Evolutionary conservation across 352 stramenopile genomes (phyloP), one percentile per base, ranked within the genome.

Genomic region (Pythium vanterpoolii): DNA sequence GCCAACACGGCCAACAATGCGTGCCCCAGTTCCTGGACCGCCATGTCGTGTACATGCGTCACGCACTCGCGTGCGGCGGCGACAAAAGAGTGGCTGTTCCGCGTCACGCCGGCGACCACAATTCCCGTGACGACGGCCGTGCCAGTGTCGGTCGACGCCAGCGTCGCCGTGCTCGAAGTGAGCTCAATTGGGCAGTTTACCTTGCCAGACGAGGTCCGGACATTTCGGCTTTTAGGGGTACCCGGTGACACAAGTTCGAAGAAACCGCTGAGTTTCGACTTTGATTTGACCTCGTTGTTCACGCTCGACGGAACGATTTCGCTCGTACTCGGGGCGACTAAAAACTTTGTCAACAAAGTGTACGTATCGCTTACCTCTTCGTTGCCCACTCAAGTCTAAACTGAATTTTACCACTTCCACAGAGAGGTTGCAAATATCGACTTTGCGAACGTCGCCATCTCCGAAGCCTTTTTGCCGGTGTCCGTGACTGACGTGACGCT

Each of bases 401-500:
- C 13, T 21, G 40, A 14, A 8, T 5, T 27, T 28, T 28, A 21
- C 14, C 21, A 13, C 40, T 23, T n/a, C 28, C 7, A 24, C 42
- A 56, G 49, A 13, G 49, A 56, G 23, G 36, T 56, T 19, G 49
- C 49, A 31, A 46, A 56, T 21, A 56, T 56, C 34, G 49, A 56
- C 34, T 16, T 56, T 10, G 21, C 33, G 6, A 19, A 2, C 31
- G 36, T 56, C 3, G 16, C 21, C 19, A 56, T 56, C 33, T 33
- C 49, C 5, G 34, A 38, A 6, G 16, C 5, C 2, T 56, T 56
- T 24, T 6, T 46, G 19, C 49, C 49, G 19, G 4, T 34, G 23
- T 56, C 49, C 9, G 49, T 56, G 28, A 46, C 33, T 5, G n/a
- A 10, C 2, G 5, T 56, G 19, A 36, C 49, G 4, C 5, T 36